Conservation (phyloP, 2,329 filamentous ascomycete genomes). For the Trichoderma polysporum region DNA sequence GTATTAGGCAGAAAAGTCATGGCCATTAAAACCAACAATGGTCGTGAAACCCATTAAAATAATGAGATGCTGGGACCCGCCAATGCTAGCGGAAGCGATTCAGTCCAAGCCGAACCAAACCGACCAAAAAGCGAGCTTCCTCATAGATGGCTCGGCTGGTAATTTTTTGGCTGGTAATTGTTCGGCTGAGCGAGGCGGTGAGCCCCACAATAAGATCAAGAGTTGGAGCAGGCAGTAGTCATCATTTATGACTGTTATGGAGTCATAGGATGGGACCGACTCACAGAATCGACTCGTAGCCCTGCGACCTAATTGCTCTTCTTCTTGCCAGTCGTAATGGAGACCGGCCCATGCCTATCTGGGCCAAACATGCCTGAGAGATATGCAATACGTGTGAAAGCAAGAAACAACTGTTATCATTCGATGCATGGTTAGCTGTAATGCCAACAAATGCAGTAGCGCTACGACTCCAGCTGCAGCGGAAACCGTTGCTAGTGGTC, state of each 20-base stretch:
- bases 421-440: conserved; percentile 4
- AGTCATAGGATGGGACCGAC: not conserved
- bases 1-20: not conserved
- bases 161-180: not conserved
- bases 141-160: not conserved
- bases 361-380: conserved; percentile 60
- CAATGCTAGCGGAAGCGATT: not conserved
- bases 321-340: not conserved
- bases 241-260: not conserved
- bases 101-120: not conserved
- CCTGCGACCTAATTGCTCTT: conserved; percentile 6
- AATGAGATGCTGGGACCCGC: not conserved
- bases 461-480: not conserved
- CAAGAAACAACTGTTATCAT: conserved; percentile 50
- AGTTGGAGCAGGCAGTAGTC: too few relatives aligned
- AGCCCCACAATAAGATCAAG: not conserved
- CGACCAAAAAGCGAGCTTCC: not conserved
- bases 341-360: conserved; percentile 29
- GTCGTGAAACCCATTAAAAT: too few relatives aligned
- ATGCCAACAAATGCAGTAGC: not conserved
- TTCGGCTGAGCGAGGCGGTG: not conserved
- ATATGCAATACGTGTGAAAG: conserved; percentile 56
- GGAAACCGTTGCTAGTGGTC: not conserved
- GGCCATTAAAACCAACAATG: not conserved
- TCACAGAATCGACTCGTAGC: not conserved